Base-by-base conservation (phyloP, 345 rosid species). In the Corymbia maculata region DNA sequence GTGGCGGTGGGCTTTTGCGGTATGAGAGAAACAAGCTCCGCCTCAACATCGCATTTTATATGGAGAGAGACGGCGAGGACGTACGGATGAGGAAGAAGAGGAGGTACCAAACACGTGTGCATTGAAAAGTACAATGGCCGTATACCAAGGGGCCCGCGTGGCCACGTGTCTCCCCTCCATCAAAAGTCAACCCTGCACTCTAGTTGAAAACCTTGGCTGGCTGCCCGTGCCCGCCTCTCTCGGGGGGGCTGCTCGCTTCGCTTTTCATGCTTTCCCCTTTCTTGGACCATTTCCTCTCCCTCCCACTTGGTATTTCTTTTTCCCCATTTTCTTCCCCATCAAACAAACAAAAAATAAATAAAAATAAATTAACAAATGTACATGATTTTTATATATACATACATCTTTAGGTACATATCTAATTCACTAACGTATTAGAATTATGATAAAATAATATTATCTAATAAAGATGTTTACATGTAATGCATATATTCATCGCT, bases 41-140 rank as follows among this genome's bases (percentile, higher is more conserved):
- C 52, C 88, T 45, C 45, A 15, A 36, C 87, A 51, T 68, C 28
- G 22, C 84, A 75, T 0, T 55, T 70, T 75, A 75, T 75, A 10
- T 10, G 49, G 24, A 28, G 88, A 53, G 53, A 26, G 79, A 19
- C 13, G n/a, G 68, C 85, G 68, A 88, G 87, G 75, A 30, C 89
- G 89, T 88, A 85, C 89, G 89, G 87, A 68, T 12, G 53, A 45
- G 5, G 87, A 52, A 28, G 87, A 26, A 28, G 42, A 66, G 84
- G 2, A 66, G 28, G 42, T 13, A 2, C 52, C 89, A n/a, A 10
- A 42, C 84, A 42, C 87, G 47, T 85, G 70, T 51, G 64, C 59
- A 24, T 75, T 55, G 51, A 85, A 36, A 91, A 66, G 91, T 90
- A 89, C 92, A n/a, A 22, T 53, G 87, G 49, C 91, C 91, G 90